Conservation (phyloP, 2,329 filamentous ascomycete species). For the Erysiphe pisi region DNA sequence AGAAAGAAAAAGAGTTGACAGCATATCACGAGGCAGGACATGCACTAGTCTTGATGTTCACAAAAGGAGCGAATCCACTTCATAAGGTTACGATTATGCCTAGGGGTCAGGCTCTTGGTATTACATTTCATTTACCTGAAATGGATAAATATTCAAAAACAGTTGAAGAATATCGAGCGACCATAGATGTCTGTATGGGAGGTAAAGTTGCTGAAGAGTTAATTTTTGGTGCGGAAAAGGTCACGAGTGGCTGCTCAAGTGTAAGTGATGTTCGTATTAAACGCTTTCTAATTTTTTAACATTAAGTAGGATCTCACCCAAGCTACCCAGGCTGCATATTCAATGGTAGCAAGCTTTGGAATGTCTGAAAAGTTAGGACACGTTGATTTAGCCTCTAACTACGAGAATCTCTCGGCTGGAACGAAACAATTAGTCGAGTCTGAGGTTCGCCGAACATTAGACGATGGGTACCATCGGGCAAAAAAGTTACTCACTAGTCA, state of each 20-base stretch:
- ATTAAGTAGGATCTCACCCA: conserved; percentile 61
- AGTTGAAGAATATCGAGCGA: conserved; percentile 70
- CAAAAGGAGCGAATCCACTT: conserved; percentile 59
- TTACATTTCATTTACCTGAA: conserved; percentile 78
- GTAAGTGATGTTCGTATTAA: neutral
- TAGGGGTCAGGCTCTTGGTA: conserved; percentile 71
- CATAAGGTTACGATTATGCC: conserved; percentile 98
- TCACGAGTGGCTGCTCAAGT: conserved; percentile 60
- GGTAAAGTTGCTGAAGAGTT: conserved; percentile 87
- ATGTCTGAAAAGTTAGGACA: conserved; percentile 85
- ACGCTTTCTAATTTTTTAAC: conserved; percentile 27
- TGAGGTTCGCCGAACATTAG: conserved; percentile 75
- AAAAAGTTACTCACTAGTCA: conserved; percentile 59
- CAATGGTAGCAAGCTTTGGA: conserved; percentile 78
- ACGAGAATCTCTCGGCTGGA: conserved; percentile 69
- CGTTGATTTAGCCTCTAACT: conserved; percentile 73
- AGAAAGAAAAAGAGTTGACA: conserved; percentile 92
- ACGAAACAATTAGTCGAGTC: conserved; percentile 78
- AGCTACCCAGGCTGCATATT: conserved; percentile 72
- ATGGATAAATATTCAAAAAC: conserved; percentile 86
- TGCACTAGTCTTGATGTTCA: conserved; percentile 78
- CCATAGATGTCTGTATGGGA: conserved; percentile 71
- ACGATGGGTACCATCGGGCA: conserved; percentile 69
- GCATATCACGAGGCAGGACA: conserved; percentile 95
- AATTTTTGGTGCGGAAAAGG: conserved; percentile 79